A percentile compares a stretch with the other conserved stretches of the same genome.
Evolutionary conservation across 305 asterid genomes (phyloP).

Genomic region (Coffea humblotiana): DNA sequence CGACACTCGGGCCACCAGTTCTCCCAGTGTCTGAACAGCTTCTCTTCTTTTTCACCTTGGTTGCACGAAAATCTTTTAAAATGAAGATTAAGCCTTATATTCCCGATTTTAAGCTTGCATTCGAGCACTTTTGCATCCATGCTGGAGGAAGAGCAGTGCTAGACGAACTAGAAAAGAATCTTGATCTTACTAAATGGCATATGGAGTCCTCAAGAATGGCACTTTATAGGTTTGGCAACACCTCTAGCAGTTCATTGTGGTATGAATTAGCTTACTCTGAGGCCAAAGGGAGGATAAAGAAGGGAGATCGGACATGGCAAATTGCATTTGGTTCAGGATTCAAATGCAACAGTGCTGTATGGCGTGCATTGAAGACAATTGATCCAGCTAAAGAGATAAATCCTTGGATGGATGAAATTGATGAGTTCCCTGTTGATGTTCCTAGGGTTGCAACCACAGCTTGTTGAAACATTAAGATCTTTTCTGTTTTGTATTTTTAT

Average conservation of each 20-base stretch:
- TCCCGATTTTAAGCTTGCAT: slow-evolving; percentile 55
- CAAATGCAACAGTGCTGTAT: slow-evolving; percentile 56
- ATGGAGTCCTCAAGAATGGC: slow-evolving; percentile 69
- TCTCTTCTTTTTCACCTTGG: slow-evolving; percentile 34
- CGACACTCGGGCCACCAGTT: slow-evolving; percentile 48
- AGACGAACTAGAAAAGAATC: slow-evolving; percentile 48
- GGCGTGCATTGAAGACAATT: slow-evolving; percentile 43
- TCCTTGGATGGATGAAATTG: slow-evolving; percentile 55
- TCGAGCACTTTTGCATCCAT: slow-evolving; percentile 61
- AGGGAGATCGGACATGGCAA: slow-evolving; percentile 53
- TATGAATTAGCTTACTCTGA: slow-evolving; percentile 53
- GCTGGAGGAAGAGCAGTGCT: slow-evolving; percentile 53
- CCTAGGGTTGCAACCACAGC: slow-evolving; percentile 30
- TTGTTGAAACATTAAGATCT: slow-evolving; percentile 17
- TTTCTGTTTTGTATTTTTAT: too few relatives aligned
- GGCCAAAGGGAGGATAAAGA: slow-evolving; percentile 50
- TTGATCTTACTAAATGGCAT: slow-evolving; percentile 42
- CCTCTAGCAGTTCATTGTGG: slow-evolving; percentile 60
- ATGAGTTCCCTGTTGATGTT: slow-evolving; percentile 45
- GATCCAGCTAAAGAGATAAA: slow-evolving; percentile 41
- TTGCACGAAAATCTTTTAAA: slow-evolving; percentile 37
- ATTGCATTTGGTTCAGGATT: slow-evolving; percentile 59
- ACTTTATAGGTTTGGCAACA: slow-evolving; percentile 51
- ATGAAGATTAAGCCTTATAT: slow-evolving; percentile 43
- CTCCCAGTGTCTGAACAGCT: slow-evolving; percentile 54